phyloP scores from a whole-genome alignment of 2,329 filamentous ascomycete genomes.

The Talaromyces sp. region DNA sequence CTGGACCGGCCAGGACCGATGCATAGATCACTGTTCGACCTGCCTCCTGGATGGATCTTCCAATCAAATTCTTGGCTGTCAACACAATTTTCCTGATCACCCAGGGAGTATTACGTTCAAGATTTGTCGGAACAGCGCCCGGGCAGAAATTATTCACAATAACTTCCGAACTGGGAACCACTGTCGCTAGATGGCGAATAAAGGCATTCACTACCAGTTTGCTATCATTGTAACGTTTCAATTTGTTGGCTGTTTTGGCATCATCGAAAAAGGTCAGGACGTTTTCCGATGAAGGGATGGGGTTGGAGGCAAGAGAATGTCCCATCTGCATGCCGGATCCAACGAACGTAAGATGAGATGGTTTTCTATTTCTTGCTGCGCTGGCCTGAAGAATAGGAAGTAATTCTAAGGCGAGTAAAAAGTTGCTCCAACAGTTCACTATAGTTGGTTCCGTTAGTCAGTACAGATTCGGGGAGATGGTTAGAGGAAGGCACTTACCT shows the following conservation, averaged over 20 bases:
- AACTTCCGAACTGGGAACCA: slow-evolving; percentile 17
- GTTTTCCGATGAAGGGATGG: neutral
- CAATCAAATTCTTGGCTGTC: slow-evolving; percentile 8
- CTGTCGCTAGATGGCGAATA: slow-evolving; percentile 17
- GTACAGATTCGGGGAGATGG: too few relatives aligned
- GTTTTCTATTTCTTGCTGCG: slow-evolving; percentile 7
- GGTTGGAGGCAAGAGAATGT: slow-evolving; percentile 2
- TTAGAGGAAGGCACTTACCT: neutral
- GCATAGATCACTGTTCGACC: slow-evolving; percentile 19
- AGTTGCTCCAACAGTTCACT: slow-evolving; percentile 24
- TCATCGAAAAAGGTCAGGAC: slow-evolving; percentile 3
- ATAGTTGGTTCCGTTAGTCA: neutral
- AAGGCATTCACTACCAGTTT: slow-evolving; percentile 22
- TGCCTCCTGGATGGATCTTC: slow-evolving; percentile 17
- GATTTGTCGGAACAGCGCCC: slow-evolving; percentile 17
- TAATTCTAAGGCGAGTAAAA: slow-evolving; percentile 19
- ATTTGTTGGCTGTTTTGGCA: neutral
- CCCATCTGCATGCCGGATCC: slow-evolving; percentile 18
- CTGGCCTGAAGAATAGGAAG: slow-evolving; percentile 19
- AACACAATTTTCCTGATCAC: slow-evolving; percentile 5
- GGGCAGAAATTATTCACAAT: slow-evolving; percentile 23
- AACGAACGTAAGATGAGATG: slow-evolving; percentile 20
- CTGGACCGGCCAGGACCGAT: slow-evolving; percentile 10
- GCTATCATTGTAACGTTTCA: slow-evolving; percentile 20
- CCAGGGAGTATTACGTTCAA: slow-evolving; percentile 12